Evolutionary conservation across 2,329 filamentous ascomycete genomes (phyloP).

Genomic region (Colletotrichum sp.): DNA sequence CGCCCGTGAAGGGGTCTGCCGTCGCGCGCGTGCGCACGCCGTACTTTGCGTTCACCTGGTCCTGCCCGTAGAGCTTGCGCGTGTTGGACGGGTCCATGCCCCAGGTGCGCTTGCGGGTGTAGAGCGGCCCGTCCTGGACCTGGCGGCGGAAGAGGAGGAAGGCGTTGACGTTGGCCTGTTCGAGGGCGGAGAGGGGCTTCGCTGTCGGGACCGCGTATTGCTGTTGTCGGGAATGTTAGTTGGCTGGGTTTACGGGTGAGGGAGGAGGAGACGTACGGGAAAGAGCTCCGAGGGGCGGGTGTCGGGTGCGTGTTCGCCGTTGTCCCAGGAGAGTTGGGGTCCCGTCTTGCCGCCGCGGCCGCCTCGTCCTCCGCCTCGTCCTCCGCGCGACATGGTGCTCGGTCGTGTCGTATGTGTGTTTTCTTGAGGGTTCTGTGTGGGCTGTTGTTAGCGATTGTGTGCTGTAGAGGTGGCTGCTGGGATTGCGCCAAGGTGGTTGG

Average conservation of each 20-base stretch:
- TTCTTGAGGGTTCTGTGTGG: not conserved
- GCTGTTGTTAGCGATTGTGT: not conserved
- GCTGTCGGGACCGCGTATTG: conserved; percentile 55
- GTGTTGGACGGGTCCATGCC: conserved; percentile 41
- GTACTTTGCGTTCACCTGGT: conserved; percentile 64
- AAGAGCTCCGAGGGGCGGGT: conserved; percentile 65
- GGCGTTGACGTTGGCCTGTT: conserved; percentile 53
- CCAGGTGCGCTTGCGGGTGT: conserved; percentile 53
- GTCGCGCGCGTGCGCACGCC: conserved; percentile 59
- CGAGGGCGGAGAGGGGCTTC: conserved; percentile 45
- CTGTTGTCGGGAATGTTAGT: conserved; percentile 33
- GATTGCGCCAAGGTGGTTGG: not conserved
- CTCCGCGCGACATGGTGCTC: conserved; percentile 51
- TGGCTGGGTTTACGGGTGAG: no score
- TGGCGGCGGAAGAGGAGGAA: conserved; percentile 63
- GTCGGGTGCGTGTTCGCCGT: conserved; percentile 55
- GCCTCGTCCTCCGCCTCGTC: conserved; percentile 49
- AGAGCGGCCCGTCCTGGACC: conserved; percentile 59
- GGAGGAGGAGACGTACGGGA: conserved; percentile 46
- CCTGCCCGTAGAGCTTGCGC: conserved; percentile 56
- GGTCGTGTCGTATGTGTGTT: not conserved
- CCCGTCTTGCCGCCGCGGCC: conserved; percentile 52
- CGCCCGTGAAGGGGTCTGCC: conserved; percentile 61
- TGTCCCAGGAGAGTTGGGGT: conserved; percentile 57
- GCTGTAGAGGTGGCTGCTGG: not conserved